Evolutionary conservation across 352 stramenopile species (phyloP), one percentile per base, ranked within the genome.

Genomic region (Globisporangium cystogenes): DNA sequence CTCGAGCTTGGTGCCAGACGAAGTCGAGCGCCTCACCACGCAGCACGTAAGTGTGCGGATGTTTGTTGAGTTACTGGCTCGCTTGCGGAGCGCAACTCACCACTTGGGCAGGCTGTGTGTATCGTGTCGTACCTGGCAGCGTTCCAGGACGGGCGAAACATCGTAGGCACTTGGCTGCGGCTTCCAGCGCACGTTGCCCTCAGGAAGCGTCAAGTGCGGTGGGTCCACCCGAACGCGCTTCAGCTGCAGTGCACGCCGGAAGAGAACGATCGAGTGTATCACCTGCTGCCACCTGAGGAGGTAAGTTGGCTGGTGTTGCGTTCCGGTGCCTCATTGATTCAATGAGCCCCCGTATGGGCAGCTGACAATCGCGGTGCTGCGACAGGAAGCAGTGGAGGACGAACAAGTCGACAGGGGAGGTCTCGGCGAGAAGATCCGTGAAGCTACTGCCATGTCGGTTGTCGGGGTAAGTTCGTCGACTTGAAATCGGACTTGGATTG

Each of bases 261-360:
- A 15, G 62, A 77, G 39, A 82, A 77, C 36, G 65, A 76, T 51
- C 57, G 57, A 14, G n/a, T 80, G 4, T 76, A 66, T 51, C 59
- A 55, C 43, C 20, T 62, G 4, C 16, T 26, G 10, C 4, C 4
- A 1, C 1, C 29, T 7, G 39, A 56, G 33, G 35, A 42, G 18
- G 56, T 63, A 24, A 12, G 50, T 37, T 33, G 27, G 11, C 7
- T 50, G 18, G 24, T 21, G 10, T 26, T n/a, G n/a, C n/a, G n/a
- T n/a, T n/a, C n/a, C n/a, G n/a, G n/a, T n/a, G n/a, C n/a, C n/a
- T n/a, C n/a, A n/a, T n/a, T n/a, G n/a, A n/a, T 3, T 45, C 40
- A 11, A 21, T 45, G 12, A 4, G 15, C 10, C 26, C 23, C 10
- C 4, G 12, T 4, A 16, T 8, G 5, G 40, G 21, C 16, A 18